phyloP scores from a whole-genome alignment of 768 basidiomycete species.

The Mycena crocata region DNA sequence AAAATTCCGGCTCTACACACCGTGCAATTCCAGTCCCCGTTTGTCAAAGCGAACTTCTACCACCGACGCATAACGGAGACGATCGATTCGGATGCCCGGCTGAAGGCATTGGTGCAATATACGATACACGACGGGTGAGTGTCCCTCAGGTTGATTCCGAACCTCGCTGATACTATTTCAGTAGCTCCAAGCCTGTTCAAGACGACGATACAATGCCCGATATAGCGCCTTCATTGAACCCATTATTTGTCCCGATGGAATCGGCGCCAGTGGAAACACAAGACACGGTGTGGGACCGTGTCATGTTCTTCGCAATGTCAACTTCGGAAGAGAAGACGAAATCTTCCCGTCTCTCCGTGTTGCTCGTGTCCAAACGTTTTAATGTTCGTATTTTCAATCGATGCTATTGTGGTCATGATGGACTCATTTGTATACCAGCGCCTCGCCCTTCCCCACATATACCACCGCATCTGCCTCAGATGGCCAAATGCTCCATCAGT shows the following conservation, averaged over 20 bases:
- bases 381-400: too few species aligned
- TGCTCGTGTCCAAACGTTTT: slow-evolving; percentile 6
- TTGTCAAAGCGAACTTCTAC: too few species aligned
- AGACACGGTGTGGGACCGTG: slow-evolving; percentile 1
- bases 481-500: not conserved
- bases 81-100: too few species aligned
- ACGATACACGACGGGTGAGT: not conserved
- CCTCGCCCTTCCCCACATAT: slow-evolving; percentile 8
- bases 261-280: not conserved
- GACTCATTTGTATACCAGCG: not conserved
- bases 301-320: slow-evolving; percentile 9
- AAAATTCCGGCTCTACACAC: too few species aligned
- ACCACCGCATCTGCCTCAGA: not conserved
- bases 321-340: not conserved
- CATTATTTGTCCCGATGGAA: slow-evolving; percentile 7
- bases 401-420: not conserved
- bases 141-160: not conserved
- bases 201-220: not conserved
- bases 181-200: not conserved
- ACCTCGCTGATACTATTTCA: too few species aligned
- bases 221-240: slow-evolving; percentile 15
- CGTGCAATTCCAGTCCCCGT: too few species aligned
- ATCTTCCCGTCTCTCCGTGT: not conserved
- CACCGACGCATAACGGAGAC: too few species aligned
- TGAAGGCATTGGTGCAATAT: too few species aligned